Percentiles rank a stretch among this genome's conserved stretches.
Evolutionary conservation across 1,284 basidiomycete genomes (phyloP).

Genomic region (Pterula multifida): DNA sequence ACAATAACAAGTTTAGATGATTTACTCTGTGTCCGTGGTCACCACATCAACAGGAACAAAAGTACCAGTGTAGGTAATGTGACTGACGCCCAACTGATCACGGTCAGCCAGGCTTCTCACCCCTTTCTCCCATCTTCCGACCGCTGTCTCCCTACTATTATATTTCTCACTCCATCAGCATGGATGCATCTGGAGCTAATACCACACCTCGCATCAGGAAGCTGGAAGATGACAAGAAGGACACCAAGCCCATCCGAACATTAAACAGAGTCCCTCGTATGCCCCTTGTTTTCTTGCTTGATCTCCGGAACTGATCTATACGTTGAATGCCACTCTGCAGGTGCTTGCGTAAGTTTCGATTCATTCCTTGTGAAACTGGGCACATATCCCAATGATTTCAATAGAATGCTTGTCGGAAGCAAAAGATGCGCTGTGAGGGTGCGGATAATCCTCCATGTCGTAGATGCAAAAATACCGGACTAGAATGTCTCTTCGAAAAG

Average conservation of each 20-base stretch:
- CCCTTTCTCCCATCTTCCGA: neutral
- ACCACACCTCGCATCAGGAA: neutral
- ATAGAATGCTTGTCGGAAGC: conserved; percentile 75
- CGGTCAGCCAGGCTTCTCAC: neutral
- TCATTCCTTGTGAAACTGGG: conserved; percentile 1
- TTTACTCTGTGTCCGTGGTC: neutral
- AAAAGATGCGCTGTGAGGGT: conserved; percentile 84
- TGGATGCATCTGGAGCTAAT: neutral
- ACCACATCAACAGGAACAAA: neutral
- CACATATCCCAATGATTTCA: neutral
- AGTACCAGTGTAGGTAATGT: neutral
- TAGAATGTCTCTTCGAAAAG: conserved; percentile 85
- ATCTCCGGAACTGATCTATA: conserved; percentile 11
- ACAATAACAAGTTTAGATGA: neutral
- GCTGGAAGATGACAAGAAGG: conserved; percentile 32
- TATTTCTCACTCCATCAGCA: neutral
- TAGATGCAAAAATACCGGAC: conserved; percentile 73
- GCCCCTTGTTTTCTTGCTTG: conserved; percentile 19
- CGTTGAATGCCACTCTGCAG: conserved; percentile 23
- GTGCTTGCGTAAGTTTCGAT: conserved; percentile 55
- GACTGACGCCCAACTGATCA: neutral
- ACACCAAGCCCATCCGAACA: conserved; percentile 60
- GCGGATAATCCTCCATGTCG: conserved; percentile 88
- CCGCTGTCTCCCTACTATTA: no score
- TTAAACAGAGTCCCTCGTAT: conserved; percentile 74